Evolutionary conservation across 78 protist genomes (phyloP), one percentile per base, ranked within the genome.

Genomic region (Ministeria vibrans): DNA sequence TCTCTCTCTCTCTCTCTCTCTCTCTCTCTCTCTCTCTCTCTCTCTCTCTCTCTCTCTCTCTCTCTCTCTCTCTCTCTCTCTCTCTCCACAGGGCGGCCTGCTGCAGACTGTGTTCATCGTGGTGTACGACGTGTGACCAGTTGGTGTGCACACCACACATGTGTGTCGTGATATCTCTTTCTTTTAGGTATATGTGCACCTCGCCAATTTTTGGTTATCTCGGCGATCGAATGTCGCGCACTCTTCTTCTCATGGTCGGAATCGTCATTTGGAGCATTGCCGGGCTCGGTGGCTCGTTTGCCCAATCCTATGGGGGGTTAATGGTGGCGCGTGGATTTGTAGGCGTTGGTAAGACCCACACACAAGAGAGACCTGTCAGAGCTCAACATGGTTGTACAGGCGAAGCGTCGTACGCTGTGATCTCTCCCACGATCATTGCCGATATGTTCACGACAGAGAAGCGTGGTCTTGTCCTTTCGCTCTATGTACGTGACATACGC

Each of bases 1-100:
- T 59, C 66, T 59, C 66, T 59, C 66, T 59, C 66, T 59, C 66
- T 59, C 66, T 59, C 66, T 59, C 66, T 59, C 66, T 59, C 66
- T 59, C 66, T 59, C 66, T 59, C 66, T 59, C 66, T 59, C 66
- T 59, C 66, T 59, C 66, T 59, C 66, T 59, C 66, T 20, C 66
- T 59, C 66, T 59, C 66, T 20, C 66, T 59, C 66, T 59, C 66
- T 59, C 66, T 59, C 66, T 59, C 66, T 20, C 66, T 59, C 66
- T 59, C 66, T 20, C 66, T 59, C 66, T 59, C 66, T 59, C 66
- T 59, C 66, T 59, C 66, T 59, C 66, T 59, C 66, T n/a, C 66
- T 7, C 66, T 3, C 66, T 49, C 55, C 9, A 49, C 15, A 20
- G 9, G 9, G 55, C 55, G 9, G 55, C 55, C 15, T 49, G 55